Evolutionary conservation across 2,329 filamentous ascomycete species (phyloP), one percentile per base, ranked within the genome.

Genomic region (Rugonectria rugulosa): DNA sequence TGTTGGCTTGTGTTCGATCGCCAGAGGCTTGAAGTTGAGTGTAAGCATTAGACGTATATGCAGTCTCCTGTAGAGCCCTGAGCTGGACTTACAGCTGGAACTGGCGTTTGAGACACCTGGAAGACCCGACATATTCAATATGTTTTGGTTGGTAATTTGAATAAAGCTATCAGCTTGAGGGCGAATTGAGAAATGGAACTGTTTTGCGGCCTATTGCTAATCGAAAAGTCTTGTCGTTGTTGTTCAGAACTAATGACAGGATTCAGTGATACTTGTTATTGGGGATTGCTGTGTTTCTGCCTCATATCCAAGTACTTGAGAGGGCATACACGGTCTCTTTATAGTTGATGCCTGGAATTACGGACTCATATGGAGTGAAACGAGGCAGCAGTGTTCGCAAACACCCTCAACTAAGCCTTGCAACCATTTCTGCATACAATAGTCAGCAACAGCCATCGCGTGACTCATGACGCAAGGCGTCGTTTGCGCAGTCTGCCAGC

Each of bases 391-490:
- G n/a, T 32, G 12, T 5, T 14, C 29, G 29, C 29, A 12, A 29
- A 19, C 40, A 36, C 21, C 27, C 5, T 23, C 14, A 26, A 17
- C 40, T 11, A 36, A 47, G 32, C n/a, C 38, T 40, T 23, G 36
- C 19, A 37, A 17, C 8, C 27, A 10, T 23, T 32, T 17, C 23
- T 37, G 14, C 29, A 21, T 17, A 37, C 5, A 23, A n/a, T 32
- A 53, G 31, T 23, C 47, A 51, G n/a, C 51, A 27, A 11, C 34
- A 37, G 5, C 11, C 24, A 40, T 60, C 63, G 51, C 64, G 65
- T 67, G 64, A 67, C 44, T 68, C 66, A 65, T 66, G 50, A 68
- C 64, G 62, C 55, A 61, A 56, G 53, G 36, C 45, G 41, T 38
- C 38, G 17, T 20, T 15, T 12, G 15, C 21, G 9, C 23, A n/a